phyloP scores from a whole-genome alignment of 2,329 filamentous ascomycete genomes.

The Chalara sp. region DNA sequence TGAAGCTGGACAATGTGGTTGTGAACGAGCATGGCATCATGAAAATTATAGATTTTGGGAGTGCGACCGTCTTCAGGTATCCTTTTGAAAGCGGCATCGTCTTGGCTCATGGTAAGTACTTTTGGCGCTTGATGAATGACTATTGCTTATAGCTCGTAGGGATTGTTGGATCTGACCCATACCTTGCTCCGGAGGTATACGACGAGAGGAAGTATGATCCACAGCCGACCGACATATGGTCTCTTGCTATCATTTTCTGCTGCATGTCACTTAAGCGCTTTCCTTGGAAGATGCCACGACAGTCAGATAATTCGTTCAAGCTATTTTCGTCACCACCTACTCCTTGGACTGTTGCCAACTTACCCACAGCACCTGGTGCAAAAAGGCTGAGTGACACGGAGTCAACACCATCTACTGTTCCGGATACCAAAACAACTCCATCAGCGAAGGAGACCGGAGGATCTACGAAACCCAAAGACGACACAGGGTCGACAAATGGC shows the following conservation, averaged over 20 bases:
- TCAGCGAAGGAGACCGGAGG: conserved; percentile 16
- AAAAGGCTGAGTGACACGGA: conserved; percentile 14
- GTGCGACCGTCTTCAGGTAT: conserved; percentile 93
- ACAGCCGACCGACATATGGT: conserved; percentile 94
- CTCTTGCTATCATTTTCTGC: conserved; percentile 95
- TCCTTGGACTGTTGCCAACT: conserved; percentile 41
- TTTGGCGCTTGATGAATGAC: background rate
- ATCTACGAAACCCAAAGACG: conserved; percentile 4
- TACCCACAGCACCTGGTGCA: conserved; percentile 16
- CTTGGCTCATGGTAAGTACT: conserved; percentile 64
- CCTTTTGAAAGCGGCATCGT: conserved; percentile 90
- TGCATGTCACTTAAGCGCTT: conserved; percentile 96
- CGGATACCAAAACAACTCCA: conserved; percentile 11
- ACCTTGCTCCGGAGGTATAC: conserved; percentile 94
- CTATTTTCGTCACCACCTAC: conserved; percentile 84
- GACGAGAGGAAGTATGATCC: conserved; percentile 91
- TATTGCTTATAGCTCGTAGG: conserved; percentile 37
- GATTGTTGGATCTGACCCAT: conserved; percentile 82
- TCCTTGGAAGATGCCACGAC: conserved; percentile 90
- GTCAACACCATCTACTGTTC: conserved; percentile 19
- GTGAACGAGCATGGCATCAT: conserved; percentile 95
- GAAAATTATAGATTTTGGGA: conserved; percentile 99
- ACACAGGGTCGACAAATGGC: conserved; percentile 12
- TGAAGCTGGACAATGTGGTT: conserved; percentile 97
- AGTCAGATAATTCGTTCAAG: conserved; percentile 91